Evolutionary conservation across 1,284 basidiomycete genomes (phyloP).

Genomic region (Tylopilus orsonianus): DNA sequence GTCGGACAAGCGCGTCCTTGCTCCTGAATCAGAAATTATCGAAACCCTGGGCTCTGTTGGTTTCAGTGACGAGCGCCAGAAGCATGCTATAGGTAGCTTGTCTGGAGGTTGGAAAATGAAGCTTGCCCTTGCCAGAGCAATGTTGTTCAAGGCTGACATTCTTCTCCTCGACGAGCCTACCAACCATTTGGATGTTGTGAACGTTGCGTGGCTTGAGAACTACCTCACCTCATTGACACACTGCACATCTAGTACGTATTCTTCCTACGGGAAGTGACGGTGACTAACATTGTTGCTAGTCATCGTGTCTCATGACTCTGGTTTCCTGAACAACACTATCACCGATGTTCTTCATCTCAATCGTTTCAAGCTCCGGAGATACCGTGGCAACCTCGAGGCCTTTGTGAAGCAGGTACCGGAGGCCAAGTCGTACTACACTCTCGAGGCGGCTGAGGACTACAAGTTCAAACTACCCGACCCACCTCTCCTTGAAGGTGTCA

Average conservation of each 20-base stretch:
- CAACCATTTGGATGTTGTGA: conserved; percentile 97
- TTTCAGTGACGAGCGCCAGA: conserved; percentile 87
- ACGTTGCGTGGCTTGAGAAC: conserved; percentile 95
- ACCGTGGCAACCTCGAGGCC: conserved; percentile 95
- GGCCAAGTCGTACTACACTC: conserved; percentile 97
- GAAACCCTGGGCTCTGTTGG: conserved; percentile 88
- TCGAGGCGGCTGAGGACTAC: conserved; percentile 94
- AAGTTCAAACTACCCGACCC: conserved; percentile 96
- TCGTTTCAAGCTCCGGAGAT: conserved; percentile 98
- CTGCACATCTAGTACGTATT: conserved; percentile 84
- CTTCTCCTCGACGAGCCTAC: conserved; percentile 96
- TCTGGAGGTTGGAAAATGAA: conserved; percentile 99
- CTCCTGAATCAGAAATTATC: conserved; percentile 68
- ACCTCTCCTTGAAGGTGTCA: conserved; percentile 97
- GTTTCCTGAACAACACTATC: conserved; percentile 98
- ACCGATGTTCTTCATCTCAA: conserved; percentile 99
- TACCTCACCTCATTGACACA: conserved; percentile 88
- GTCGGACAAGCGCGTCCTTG: conserved; percentile 82
- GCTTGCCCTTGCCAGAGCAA: conserved; percentile 96
- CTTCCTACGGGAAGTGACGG: conserved; percentile 12
- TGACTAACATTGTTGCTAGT: conserved; percentile 42
- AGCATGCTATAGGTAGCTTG: conserved; percentile 83
- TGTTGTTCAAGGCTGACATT: conserved; percentile 99
- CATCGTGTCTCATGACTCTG: conserved; percentile 98
- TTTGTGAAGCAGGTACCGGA: conserved; percentile 96